A percentile compares a stretch with the other conserved stretches of the same genome.
phyloP scores from a whole-genome alignment of 768 basidiomycete genomes.

The Mycena latifolia region DNA sequence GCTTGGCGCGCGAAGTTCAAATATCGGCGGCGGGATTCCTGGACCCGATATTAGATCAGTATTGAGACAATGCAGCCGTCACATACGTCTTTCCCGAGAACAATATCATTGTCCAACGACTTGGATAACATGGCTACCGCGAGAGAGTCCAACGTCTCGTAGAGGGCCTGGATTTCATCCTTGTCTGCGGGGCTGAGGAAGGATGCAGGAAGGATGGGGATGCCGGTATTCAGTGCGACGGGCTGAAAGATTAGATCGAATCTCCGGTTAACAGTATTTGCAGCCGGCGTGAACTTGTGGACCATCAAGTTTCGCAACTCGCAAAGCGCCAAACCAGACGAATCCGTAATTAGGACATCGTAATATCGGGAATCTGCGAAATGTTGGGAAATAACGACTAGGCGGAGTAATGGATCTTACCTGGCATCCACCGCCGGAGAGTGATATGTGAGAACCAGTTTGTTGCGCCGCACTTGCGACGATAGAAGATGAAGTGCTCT shows the following conservation, averaged over 20 bases:
- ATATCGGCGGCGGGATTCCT: constrained; percentile 21
- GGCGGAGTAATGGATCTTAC: neutral
- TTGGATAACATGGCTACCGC: constrained; percentile 10
- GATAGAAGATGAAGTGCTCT: constrained; percentile 13
- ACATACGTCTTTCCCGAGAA: constrained; percentile 9
- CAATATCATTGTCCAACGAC: constrained; percentile 5
- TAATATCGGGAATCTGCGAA: constrained; percentile 6
- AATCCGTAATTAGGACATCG: constrained; percentile 16
- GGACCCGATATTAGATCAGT: neutral
- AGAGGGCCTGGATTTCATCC: neutral
- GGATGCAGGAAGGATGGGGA: neutral
- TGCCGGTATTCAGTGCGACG: neutral
- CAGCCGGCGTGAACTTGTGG: neutral
- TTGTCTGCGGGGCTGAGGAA: constrained; percentile 1
- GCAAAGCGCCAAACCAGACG: neutral
- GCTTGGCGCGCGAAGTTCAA: constrained; percentile 4
- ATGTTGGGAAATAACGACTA: neutral
- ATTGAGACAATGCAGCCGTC: neutral
- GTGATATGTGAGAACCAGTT: constrained; percentile 22
- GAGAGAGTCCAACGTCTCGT: constrained; percentile 1
- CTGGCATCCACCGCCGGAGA: constrained; percentile 12
- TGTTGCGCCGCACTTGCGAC: neutral
- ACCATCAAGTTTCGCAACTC: constrained; percentile 1
- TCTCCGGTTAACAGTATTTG: neutral
- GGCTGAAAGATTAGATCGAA: constrained; percentile 18